phyloP scores from a whole-genome alignment of 495 filamentous ascomycete genomes.

The Chaetomidium leptoderma region DNA sequence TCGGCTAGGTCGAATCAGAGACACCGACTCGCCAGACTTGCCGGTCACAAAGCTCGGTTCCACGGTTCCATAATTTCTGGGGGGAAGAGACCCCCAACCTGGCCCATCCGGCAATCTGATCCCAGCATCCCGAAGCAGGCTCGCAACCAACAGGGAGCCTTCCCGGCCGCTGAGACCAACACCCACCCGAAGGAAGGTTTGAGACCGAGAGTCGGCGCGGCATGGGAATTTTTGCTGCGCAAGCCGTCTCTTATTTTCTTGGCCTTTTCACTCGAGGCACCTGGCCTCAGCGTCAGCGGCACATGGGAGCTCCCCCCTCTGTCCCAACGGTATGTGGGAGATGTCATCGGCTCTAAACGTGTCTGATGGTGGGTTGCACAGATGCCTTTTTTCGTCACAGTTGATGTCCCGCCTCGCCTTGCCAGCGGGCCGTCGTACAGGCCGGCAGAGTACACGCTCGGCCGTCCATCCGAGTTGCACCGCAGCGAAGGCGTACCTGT shows the following conservation, averaged over 20 bases:
- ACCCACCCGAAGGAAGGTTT: background rate
- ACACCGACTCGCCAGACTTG: too few relatives aligned
- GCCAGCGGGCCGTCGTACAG: background rate
- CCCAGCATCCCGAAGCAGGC: background rate
- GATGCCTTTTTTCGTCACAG: background rate
- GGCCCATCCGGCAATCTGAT: conserved; percentile 12
- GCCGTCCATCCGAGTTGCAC: conserved; percentile 1
- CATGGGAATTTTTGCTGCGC: background rate
- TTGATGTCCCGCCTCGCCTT: conserved; percentile 5
- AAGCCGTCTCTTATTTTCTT: background rate
- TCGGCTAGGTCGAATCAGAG: too few relatives aligned
- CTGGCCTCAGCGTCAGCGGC: too few relatives aligned
- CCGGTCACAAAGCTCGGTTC: conserved; percentile 9
- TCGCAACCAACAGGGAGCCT: conserved; percentile 6
- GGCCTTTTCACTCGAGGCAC: background rate
- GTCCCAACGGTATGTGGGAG: background rate
- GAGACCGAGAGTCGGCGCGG: background rate
- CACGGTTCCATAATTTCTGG: background rate
- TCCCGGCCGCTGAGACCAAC: background rate
- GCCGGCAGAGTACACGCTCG: background rate
- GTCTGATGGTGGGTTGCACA: background rate
- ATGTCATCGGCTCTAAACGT: background rate
- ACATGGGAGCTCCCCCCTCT: too few relatives aligned
- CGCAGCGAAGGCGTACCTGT: conserved; percentile 2
- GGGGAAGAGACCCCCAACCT: background rate